These are phyloP conservation scores for Fusarium anguioides DNA, from an alignment of 2,329 filamentous ascomycete species.

Conservation along the genomic window DNA sequence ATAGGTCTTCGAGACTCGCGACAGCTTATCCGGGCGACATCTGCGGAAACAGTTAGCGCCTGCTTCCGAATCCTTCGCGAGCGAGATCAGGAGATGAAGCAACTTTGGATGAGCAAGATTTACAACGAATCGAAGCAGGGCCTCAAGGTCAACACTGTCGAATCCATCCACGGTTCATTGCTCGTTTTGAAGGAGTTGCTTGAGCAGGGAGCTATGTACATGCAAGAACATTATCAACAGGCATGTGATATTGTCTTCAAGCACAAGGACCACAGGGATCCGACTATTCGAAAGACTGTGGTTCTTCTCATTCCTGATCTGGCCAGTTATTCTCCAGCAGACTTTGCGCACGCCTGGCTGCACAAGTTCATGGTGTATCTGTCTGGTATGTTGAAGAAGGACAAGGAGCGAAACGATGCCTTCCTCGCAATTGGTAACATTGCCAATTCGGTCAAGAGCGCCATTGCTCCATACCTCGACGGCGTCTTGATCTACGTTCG, in stretches of 20 bases:
- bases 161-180: constrained; percentile 93
- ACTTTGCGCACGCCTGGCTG: constrained; percentile 88
- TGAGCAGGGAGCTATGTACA: constrained; percentile 97
- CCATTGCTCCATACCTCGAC: constrained; percentile 94
- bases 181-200: constrained; percentile 93
- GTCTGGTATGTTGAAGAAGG: constrained; percentile 91
- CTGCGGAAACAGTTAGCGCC: constrained; percentile 91
- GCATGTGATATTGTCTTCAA: constrained; percentile 92
- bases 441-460: constrained; percentile 93
- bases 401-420: constrained; percentile 92
- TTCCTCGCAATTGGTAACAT: constrained; percentile 97
- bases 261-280: constrained; percentile 92
- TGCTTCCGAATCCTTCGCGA: constrained; percentile 97
- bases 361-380: constrained; percentile 98
- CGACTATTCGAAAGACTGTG: constrained; percentile 87
- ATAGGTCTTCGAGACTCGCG: constrained; percentile 90
- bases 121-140: constrained; percentile 86
- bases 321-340: constrained; percentile 89
- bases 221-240: constrained; percentile 93
- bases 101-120: constrained; percentile 89
- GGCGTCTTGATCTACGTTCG: constrained; percentile 93
- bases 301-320: constrained; percentile 92
- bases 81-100: constrained; percentile 87
- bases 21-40: constrained; percentile 90
- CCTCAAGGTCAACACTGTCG: constrained; percentile 82